Base-by-base conservation (phyloP, 2,329 filamentous ascomycete genomes). In the Fusarium multiceps region DNA sequence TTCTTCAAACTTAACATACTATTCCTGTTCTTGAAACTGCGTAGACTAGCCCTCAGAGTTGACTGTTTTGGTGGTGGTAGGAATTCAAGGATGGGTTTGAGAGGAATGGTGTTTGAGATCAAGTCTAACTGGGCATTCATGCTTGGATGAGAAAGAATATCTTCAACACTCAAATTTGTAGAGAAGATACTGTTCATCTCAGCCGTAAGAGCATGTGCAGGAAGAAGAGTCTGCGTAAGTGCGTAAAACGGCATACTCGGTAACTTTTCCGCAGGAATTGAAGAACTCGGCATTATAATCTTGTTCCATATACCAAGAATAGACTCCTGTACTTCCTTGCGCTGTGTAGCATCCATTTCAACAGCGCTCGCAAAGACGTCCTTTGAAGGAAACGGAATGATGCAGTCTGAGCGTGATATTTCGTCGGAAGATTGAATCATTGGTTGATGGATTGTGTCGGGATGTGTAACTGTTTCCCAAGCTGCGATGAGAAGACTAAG, bases 191-290 rank as follows among this genome's bases (percentile, higher is more conserved):
- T 77, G 55, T 83, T 85, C 49, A 87, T 79, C 53, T 80, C 80
- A 7, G 80, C 75, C 4, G 85, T 81, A 30, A 87, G 79, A 66
- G 83, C 78, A 9, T 82, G 77, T 0, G 85, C 85, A 0, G 85
- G 81, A 43, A 87, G 78, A 23, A 87, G 77, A 3, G 83, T 84
- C 10, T 82, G 82, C 76, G 83, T 85, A 14, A 87, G 80, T 48
- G 85, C 81, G 71, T 84, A 87, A 73, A 87, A 87, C 0, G 83
- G 81, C 0, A 84, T 81, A 3, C 80, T 80, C 34, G 82, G 81
- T 7, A 85, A 76, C 45, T 83, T 78, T 2, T 75, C 74, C n/a
- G 82, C 78, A 0, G 83, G 77, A 0, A 85, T 79, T 4, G 82
- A 72, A 0, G 76, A 67, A 1, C 79, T 71, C 0, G 83, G 79